Percentiles rank a stretch among this genome's conserved stretches.
These are phyloP conservation scores for Paecilomyces formosus DNA, from an alignment of 2,329 filamentous ascomycete species.

Conservation along the genomic window DNA sequence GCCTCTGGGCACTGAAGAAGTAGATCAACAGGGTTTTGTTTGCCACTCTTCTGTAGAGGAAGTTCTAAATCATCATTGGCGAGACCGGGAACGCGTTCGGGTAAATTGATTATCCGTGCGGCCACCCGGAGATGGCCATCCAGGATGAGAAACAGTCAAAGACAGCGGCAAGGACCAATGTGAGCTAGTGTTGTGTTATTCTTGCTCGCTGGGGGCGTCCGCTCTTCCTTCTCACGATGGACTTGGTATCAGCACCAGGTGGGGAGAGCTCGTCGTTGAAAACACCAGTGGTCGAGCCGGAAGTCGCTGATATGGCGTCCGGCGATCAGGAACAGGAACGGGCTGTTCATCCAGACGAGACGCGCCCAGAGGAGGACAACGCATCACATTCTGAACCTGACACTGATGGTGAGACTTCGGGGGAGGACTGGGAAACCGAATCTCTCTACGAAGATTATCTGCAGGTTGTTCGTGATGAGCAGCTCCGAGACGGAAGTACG, in stretches of 20 bases:
- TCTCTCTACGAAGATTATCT: slow-evolving; percentile 58
- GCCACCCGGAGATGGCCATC: slow-evolving; percentile 1
- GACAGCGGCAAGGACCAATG: slow-evolving; percentile 22
- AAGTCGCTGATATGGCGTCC: slow-evolving; percentile 21
- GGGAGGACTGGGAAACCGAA: slow-evolving; percentile 52
- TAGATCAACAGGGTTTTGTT: slow-evolving; percentile 1
- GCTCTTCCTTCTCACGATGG: slow-evolving; percentile 28
- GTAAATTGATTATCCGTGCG: slow-evolving; percentile 16
- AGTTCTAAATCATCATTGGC: neutral
- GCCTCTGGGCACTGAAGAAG: neutral
- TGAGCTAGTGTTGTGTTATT: slow-evolving; percentile 18
- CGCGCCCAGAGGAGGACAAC: slow-evolving; percentile 20
- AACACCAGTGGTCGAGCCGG: slow-evolving; percentile 28
- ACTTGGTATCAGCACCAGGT: slow-evolving; percentile 28
- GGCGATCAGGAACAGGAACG: slow-evolving; percentile 10
- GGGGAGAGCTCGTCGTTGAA: slow-evolving; percentile 26
- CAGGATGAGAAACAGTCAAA: slow-evolving; percentile 9
- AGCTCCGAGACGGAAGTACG: slow-evolving; percentile 23
- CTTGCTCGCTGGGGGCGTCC: slow-evolving; percentile 24
- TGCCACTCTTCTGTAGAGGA: neutral
- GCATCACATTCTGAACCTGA: slow-evolving; percentile 27
- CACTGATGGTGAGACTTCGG: slow-evolving; percentile 27
- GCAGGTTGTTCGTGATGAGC: slow-evolving; percentile 50
- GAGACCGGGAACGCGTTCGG: neutral
- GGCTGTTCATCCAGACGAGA: slow-evolving; percentile 15